These are phyloP conservation scores for Floccularia luteovirens DNA, from an alignment of 768 basidiomycete genomes.

Conservation along the genomic window DNA sequence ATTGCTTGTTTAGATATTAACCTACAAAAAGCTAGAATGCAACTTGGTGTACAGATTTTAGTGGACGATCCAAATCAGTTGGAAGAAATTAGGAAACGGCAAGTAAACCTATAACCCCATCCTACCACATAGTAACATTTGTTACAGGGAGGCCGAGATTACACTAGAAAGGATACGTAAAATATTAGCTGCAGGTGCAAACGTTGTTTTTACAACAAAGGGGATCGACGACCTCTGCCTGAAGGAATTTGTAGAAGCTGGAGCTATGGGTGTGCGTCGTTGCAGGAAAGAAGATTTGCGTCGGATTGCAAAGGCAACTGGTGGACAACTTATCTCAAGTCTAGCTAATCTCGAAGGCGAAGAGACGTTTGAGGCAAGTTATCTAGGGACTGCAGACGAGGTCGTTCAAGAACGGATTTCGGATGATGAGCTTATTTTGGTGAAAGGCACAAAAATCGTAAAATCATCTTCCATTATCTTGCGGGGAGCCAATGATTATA, in stretches of 20 bases:
- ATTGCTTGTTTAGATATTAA: constrained; percentile 99
- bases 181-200: constrained; percentile 92
- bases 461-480: constrained; percentile 89
- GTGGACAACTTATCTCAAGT: constrained; percentile 87
- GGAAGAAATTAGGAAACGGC: constrained; percentile 94
- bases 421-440: constrained; percentile 95
- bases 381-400: constrained; percentile 2
- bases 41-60: constrained; percentile 93
- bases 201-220: constrained; percentile 95
- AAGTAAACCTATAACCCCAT: constrained; percentile 11
- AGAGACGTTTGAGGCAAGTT: constrained; percentile 3
- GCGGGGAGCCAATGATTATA: constrained; percentile 97
- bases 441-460: constrained; percentile 98
- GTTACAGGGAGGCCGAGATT: constrained; percentile 83
- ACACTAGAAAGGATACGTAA: constrained; percentile 93
- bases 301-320: constrained; percentile 95
- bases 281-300: constrained; percentile 97
- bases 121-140: constrained; percentile 2
- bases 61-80: constrained; percentile 95
- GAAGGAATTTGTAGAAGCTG: constrained; percentile 98
- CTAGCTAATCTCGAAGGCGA: constrained; percentile 46
- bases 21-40: constrained; percentile 94
- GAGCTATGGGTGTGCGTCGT: constrained; percentile 96
- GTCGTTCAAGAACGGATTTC: constrained; percentile 95
- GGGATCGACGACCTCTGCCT: constrained; percentile 97